These are phyloP conservation scores for Dactylellina sp. DNA, from an alignment of 2,329 filamentous ascomycete species.

Conservation along the genomic window DNA sequence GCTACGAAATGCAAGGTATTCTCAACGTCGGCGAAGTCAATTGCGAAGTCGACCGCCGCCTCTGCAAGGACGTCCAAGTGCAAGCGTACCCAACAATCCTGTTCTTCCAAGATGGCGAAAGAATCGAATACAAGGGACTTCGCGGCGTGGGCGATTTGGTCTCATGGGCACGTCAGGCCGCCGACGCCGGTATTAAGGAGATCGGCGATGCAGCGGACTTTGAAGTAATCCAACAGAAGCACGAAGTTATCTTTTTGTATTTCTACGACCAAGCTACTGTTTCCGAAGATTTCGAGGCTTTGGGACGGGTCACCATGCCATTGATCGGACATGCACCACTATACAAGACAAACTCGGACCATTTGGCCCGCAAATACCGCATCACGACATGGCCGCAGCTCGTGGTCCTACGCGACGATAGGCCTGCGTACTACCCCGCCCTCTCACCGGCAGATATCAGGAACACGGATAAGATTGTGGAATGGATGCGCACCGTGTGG, in stretches of 20 bases:
- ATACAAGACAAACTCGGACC: slow-evolving; percentile 86
- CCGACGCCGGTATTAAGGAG: slow-evolving; percentile 83
- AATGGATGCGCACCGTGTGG: slow-evolving; percentile 98
- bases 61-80: slow-evolving; percentile 92
- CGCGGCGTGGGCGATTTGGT: slow-evolving; percentile 91
- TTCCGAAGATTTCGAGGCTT: slow-evolving; percentile 86
- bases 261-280: slow-evolving; percentile 98
- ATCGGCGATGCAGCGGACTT: slow-evolving; percentile 78
- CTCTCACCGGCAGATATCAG: slow-evolving; percentile 92
- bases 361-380: slow-evolving; percentile 84
- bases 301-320: slow-evolving; percentile 86
- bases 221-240: slow-evolving; percentile 83
- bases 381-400: slow-evolving; percentile 97
- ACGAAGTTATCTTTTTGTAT: slow-evolving; percentile 96
- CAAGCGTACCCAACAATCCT: slow-evolving; percentile 86
- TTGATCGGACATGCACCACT: slow-evolving; percentile 91
- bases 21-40: slow-evolving; percentile 97
- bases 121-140: slow-evolving; percentile 91
- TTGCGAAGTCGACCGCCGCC: slow-evolving; percentile 82
- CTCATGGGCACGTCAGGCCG: slow-evolving; percentile 85
- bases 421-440: slow-evolving; percentile 88
- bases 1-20: slow-evolving; percentile 87
- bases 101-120: slow-evolving; percentile 91
- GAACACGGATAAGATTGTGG: slow-evolving; percentile 80
- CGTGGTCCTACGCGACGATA: slow-evolving; percentile 86